These are phyloP conservation scores for Ogataea neopini DNA, from an alignment of 805 yeast genomes.

Conservation along the genomic window DNA sequence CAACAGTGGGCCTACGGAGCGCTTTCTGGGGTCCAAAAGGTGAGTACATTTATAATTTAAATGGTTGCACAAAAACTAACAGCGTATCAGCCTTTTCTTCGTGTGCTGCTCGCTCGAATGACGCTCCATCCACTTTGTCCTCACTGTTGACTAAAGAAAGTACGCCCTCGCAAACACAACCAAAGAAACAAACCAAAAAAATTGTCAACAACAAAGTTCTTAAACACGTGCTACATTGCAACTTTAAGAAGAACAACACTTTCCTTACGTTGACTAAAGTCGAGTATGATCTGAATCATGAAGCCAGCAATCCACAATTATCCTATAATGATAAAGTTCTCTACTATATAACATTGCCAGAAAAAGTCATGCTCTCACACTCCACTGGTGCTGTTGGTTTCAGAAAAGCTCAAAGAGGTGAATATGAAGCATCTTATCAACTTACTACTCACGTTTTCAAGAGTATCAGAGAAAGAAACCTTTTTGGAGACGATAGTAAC, in stretches of 20 bases:
- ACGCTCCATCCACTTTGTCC: slow-evolving; percentile 27
- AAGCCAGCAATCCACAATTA: slow-evolving; percentile 54
- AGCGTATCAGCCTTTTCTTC: slow-evolving; percentile 3
- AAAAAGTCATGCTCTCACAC: slow-evolving; percentile 64
- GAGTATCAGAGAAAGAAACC: slow-evolving; percentile 57
- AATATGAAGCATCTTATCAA: slow-evolving; percentile 91
- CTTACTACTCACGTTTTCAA: slow-evolving; percentile 73
- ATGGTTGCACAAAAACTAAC: neutral
- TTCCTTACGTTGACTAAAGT: slow-evolving; percentile 73
- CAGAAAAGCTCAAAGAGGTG: slow-evolving; percentile 85
- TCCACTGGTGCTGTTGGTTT: slow-evolving; percentile 89
- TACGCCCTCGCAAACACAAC: slow-evolving; percentile 13
- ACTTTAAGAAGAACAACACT: slow-evolving; percentile 81
- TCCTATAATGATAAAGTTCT: slow-evolving; percentile 70
- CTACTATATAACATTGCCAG: slow-evolving; percentile 77
- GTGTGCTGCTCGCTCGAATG: neutral
- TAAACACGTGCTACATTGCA: slow-evolving; percentile 73
- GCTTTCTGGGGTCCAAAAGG: slow-evolving; percentile 1
- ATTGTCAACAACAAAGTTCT: slow-evolving; percentile 37
- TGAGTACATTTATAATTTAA: neutral
- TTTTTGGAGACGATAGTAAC: slow-evolving; percentile 41
- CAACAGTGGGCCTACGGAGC: neutral
- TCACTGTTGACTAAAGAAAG: slow-evolving; percentile 25
- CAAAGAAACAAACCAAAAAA: slow-evolving; percentile 13
- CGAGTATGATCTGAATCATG: slow-evolving; percentile 60